Conservation (phyloP, 2,329 filamentous ascomycete species). For the Dactylellina leptospora region DNA sequence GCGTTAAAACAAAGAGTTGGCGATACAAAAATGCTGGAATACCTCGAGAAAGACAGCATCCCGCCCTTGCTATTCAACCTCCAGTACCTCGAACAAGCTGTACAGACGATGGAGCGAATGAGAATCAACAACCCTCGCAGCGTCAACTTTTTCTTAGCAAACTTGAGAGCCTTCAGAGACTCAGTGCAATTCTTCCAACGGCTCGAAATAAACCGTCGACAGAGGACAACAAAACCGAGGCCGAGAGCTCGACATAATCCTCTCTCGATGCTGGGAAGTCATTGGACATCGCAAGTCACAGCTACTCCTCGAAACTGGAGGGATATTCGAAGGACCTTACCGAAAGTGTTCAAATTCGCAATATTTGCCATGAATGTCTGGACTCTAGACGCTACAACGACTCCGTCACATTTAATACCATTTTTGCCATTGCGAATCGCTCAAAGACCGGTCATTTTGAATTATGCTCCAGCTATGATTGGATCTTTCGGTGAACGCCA, state of each 20-base stretch:
- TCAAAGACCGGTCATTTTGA: constrained; percentile 24
- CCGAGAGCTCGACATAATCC: background rate
- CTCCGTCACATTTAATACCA: background rate
- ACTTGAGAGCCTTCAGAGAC: constrained; percentile 4
- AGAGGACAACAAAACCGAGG: background rate
- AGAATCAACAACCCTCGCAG: constrained; percentile 6
- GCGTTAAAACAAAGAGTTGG: background rate
- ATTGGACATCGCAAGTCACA: background rate
- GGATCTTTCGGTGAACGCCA: constrained; percentile 3
- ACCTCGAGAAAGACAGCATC: background rate
- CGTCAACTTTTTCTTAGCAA: constrained; percentile 5
- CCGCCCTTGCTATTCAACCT: background rate
- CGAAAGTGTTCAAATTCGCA: constrained; percentile 2
- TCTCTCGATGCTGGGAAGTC: background rate
- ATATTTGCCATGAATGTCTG: constrained; percentile 17
- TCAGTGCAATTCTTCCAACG: constrained; percentile 4
- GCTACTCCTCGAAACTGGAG: constrained; percentile 20
- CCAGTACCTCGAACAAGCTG: constrained; percentile 6
- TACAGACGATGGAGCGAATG: constrained; percentile 9
- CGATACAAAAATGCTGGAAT: background rate
- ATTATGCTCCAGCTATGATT: constrained; percentile 5
- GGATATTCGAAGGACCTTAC: constrained; percentile 4
- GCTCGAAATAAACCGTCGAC: background rate
- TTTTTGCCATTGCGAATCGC: constrained; percentile 20
- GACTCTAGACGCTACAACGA: constrained; percentile 24